Evolutionary conservation across 2,329 filamentous ascomycete genomes (phyloP), one percentile per base, ranked within the genome.

Genomic region (Fusarium vanettenii): DNA sequence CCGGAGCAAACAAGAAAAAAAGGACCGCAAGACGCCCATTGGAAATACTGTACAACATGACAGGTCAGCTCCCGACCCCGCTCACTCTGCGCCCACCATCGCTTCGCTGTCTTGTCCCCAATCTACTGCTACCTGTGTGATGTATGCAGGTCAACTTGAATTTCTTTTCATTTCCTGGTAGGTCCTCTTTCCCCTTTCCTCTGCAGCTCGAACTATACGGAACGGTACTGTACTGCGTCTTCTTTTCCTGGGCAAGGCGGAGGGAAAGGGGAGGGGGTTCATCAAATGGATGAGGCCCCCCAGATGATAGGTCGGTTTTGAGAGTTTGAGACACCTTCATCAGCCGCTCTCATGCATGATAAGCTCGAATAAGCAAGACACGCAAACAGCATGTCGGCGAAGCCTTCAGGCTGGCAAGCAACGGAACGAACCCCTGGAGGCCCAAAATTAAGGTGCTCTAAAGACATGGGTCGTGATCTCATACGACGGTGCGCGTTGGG

Each of bases 31-130:
- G 48, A 55, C 48, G 48, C 48, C 48, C 37, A 60, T 45, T 60
- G 59, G 64, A 64, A 60, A 59, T 72, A 71, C 71, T 74, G 73
- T 77, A 72, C 68, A 78, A 67, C 67, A 67, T 75, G 69, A 76
- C 61, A 72, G 60, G 75, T 72, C 76, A 74, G 43, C 65, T 69
- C 60, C 68, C 56, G 60, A 57, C 75, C 72, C 77, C 70, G 67
- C 73, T 70, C 73, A 39, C 61, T 68, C 60, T 62, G 61, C 66
- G 45, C 65, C 65, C 69, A 67, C 64, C 66, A 52, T 66, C 60
- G 60, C 56, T 75, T 70, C 48, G 62, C 43, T 45, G 35, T 60
- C 69, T 52, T 70, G 57, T 41, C 25, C 22, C 59, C 68, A 60
- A 45, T 69, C 59, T 64, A 45, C 65, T 31, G 48, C 25, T 29